These are phyloP conservation scores for Solanum peruvianum DNA, from an alignment of 257 asterid genomes.

Conservation along the genomic window DNA sequence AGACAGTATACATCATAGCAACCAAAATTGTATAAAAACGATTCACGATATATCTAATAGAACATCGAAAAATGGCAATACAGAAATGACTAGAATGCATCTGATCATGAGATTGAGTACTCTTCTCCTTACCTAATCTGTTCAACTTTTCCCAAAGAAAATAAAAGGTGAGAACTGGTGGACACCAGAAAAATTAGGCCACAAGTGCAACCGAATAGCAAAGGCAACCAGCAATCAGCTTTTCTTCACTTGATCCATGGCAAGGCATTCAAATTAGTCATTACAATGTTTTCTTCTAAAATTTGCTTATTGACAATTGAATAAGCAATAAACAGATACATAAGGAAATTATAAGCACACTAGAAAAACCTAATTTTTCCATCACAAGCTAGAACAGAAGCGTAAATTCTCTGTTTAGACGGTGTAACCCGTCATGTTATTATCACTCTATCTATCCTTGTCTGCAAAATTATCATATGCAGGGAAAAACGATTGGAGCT, in stretches of 20 bases:
- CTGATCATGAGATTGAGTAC: neutral
- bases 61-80: neutral
- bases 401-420: neutral
- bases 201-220: neutral
- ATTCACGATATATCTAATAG: neutral
- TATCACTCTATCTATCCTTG: constrained; percentile 15
- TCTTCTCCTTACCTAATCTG: neutral
- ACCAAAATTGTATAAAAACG: neutral
- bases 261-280: neutral
- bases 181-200: neutral
- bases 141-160: neutral
- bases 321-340: neutral
- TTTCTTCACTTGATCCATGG: neutral
- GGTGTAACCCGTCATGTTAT: neutral
- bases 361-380: neutral
- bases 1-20: neutral
- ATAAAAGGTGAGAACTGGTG: neutral
- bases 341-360: neutral
- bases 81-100: neutral
- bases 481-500: constrained; percentile 8
- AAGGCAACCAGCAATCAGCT: neutral
- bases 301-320: neutral
- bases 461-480: constrained; percentile 32
- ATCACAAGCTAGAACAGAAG: neutral
- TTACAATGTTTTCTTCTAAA: neutral